Evolutionary conservation across 176 grass and related monocot species (phyloP).

Genomic region (Carex pumila): DNA sequence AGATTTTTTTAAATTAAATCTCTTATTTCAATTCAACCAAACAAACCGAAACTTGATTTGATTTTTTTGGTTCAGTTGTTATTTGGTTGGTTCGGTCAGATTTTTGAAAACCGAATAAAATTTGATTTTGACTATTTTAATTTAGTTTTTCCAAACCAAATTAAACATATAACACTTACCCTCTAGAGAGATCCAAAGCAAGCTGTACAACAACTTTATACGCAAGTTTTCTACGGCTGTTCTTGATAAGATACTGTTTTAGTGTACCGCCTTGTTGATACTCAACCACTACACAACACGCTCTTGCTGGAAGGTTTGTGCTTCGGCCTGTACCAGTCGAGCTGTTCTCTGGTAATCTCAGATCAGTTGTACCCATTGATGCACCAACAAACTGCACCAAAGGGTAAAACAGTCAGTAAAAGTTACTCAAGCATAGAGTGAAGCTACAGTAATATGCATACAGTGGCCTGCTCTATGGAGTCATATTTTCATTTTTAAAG

Average conservation of each 20-base stretch:
- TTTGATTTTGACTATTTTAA: too few species aligned
- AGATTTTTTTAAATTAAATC: too few species aligned
- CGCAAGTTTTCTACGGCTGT: conserved; percentile 59
- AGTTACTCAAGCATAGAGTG: background rate
- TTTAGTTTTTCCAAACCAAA: too few species aligned
- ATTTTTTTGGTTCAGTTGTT: too few species aligned
- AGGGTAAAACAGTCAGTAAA: background rate
- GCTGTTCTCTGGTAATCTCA: conserved; percentile 59
- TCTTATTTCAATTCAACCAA: too few species aligned
- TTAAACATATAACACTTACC: conserved; percentile 35
- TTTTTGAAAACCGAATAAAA: too few species aligned
- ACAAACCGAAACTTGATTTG: too few species aligned
- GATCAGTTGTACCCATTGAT: conserved; percentile 79
- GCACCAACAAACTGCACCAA: conserved; percentile 78
- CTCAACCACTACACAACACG: conserved; percentile 88
- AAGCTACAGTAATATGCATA: too few species aligned
- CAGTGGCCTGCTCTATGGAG: too few species aligned
- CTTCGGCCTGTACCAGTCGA: conserved; percentile 27
- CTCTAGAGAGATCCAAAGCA: conserved; percentile 78
- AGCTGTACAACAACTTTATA: conserved; percentile 81
- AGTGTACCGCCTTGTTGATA: conserved; percentile 80
- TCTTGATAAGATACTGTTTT: conserved; percentile 80
- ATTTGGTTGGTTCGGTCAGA: too few species aligned
- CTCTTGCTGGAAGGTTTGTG: conserved; percentile 57
- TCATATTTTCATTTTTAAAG: too few species aligned